phyloP scores from a whole-genome alignment of 192 early-diverging fungal genomes.

The Phycomyces nitens region DNA sequence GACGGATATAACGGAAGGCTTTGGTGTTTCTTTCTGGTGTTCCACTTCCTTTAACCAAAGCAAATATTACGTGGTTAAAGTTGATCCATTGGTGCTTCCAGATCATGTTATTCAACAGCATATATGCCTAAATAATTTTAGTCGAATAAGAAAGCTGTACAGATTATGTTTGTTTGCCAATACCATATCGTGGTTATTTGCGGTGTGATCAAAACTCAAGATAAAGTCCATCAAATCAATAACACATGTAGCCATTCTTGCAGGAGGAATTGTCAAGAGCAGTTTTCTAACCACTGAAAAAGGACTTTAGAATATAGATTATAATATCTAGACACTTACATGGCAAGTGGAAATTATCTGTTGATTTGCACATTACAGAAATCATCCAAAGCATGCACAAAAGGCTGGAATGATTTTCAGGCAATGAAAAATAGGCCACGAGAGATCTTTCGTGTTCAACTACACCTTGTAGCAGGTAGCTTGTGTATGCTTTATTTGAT shows the following conservation, averaged over 20 bases:
- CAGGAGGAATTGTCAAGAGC: slow-evolving; percentile 64
- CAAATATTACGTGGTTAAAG: slow-evolving; percentile 69
- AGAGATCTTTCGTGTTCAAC: slow-evolving; percentile 34
- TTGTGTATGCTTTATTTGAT: slow-evolving; percentile 21
- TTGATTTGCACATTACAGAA: slow-evolving; percentile 40
- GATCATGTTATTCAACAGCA: slow-evolving; percentile 62
- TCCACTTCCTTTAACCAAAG: slow-evolving; percentile 59
- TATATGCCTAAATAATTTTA: slow-evolving; percentile 16
- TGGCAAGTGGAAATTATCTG: slow-evolving; percentile 25
- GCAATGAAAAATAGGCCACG: slow-evolving; percentile 52
- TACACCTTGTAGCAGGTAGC: slow-evolving; percentile 28
- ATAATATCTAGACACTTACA: slow-evolving; percentile 15
- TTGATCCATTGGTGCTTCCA: slow-evolving; percentile 68
- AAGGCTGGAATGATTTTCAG: slow-evolving; percentile 61
- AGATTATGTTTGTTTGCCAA: slow-evolving; percentile 1
- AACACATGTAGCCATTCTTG: slow-evolving; percentile 67
- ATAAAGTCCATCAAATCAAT: slow-evolving; percentile 66
- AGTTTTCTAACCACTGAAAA: slow-evolving; percentile 54
- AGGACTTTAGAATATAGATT: slow-evolving; percentile 2
- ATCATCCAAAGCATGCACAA: slow-evolving; percentile 65
- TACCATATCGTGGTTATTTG: slow-evolving; percentile 21
- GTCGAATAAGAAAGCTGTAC: background rate
- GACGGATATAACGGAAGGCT: slow-evolving; percentile 48
- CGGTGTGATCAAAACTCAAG: slow-evolving; percentile 34
- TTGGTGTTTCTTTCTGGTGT: slow-evolving; percentile 42